phyloP scores from a whole-genome alignment of 345 rosid species.

The Eucalyptus globulus region DNA sequence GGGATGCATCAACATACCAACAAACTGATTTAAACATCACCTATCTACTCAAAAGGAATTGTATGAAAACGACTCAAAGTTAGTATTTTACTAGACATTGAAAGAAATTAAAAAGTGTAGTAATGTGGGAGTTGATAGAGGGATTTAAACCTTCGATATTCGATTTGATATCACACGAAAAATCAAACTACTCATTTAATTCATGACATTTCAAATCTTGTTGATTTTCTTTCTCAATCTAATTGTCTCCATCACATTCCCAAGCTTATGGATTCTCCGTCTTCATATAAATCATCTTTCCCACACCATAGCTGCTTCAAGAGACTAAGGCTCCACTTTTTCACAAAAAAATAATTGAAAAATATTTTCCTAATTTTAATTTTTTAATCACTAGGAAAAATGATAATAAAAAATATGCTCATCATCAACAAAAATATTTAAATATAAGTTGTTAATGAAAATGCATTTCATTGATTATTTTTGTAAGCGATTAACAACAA shows the following conservation, averaged over 20 bases:
- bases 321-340: not conserved
- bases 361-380: no score
- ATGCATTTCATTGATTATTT: no score
- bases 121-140: not conserved
- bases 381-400: no score
- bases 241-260: not conserved
- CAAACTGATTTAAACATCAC: not conserved
- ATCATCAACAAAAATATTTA: no score
- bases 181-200: not conserved
- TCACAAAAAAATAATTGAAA: no score
- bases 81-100: no score
- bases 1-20: not conserved
- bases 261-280: fast-evolving
- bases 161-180: fast-evolving
- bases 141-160: not conserved
- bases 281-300: not conserved
- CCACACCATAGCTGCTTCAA: fast-evolving
- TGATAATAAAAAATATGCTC: no score
- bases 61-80: no score
- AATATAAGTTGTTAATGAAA: no score
- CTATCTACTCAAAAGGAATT: fast-evolving
- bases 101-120: not conserved
- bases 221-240: fast-evolving
- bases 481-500: no score
- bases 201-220: fast-evolving